A percentile compares a stretch with the other conserved stretches of the same genome.
Evolutionary conservation across 257 asterid species (phyloP).

Genomic region (Eucommia ulmoides): DNA sequence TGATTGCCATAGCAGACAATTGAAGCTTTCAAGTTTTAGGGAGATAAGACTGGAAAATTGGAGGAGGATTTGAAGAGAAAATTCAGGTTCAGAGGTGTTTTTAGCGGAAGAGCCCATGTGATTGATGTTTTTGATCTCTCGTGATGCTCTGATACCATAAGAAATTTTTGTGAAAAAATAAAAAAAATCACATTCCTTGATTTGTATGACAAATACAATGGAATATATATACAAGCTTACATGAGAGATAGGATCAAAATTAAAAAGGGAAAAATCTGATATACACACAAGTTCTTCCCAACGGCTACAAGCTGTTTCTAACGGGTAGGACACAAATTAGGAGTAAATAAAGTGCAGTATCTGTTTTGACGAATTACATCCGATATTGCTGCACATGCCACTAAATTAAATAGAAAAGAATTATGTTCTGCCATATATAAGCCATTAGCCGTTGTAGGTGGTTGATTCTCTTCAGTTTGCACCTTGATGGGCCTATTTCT

Average conservation of each 20-base stretch:
- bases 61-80: background rate
- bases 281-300: too few species aligned
- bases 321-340: too few species aligned
- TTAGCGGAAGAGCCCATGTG: background rate
- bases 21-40: background rate
- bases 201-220: background rate
- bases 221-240: background rate
- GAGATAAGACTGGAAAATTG: background rate
- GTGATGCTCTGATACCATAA: background rate
- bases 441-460: background rate
- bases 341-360: too few species aligned
- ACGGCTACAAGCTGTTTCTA: too few species aligned
- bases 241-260: background rate
- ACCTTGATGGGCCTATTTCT: conserved; percentile 6
- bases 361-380: background rate
- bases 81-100: background rate
- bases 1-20: background rate
- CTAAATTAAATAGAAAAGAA: too few species aligned
- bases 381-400: background rate
- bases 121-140: background rate
- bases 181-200: background rate
- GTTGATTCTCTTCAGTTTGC: background rate
- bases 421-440: background rate
- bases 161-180: background rate
- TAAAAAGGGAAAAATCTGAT: background rate